Base-by-base conservation (phyloP, 2,329 filamentous ascomycete species). In the Alternaria gansuensis region DNA sequence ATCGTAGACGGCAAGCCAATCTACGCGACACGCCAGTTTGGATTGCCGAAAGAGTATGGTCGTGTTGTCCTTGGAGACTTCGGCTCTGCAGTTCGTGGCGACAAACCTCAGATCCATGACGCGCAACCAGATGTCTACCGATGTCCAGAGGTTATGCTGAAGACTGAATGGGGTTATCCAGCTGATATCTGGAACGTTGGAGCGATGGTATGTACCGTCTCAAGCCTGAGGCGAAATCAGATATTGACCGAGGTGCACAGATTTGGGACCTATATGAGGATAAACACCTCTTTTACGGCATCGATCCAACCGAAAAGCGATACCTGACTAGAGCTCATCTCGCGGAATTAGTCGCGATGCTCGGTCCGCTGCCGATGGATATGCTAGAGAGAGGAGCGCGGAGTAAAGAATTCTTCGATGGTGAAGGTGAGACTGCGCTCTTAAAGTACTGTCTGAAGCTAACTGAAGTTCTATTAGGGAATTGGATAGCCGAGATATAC, bases 101-200 rank as follows among this genome's bases (percentile, higher is more conserved):
- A 59, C 28, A 39, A 52, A 46, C 28, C 14, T 21, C 70, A 77
- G 39, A 65, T 60, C 1, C 68, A 73, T 55, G 62, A 72, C 28
- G 63, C 70, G 9, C 75, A 78, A 69, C 77, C 78, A 5, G 57
- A 76, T 48, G 59, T 75, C 8, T 79, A 78, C 53, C 63, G 77
- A 13, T 72, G 77, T 31, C 77, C 77, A 2, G 77, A 80, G 57
- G 72, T 78, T 5, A 72, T 79, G 43, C 63, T 80, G 6, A 68
- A 69, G 8, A 70, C 72, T 14, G 54, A 64, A 7, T 80, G 78
- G 78, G 66, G 67, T 28, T 77, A 74, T 59, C 60, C 68, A 5
- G 65, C 75, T 5, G 79, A 80, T 59, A 72, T 79, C 2, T 81
- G 76, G 77, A 73, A 72, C 33, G 67, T 79, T n/a, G 78, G 72